Evolutionary conservation across 1,139 yeast genomes (phyloP).

Genomic region (Geotrichum aggregatum): DNA sequence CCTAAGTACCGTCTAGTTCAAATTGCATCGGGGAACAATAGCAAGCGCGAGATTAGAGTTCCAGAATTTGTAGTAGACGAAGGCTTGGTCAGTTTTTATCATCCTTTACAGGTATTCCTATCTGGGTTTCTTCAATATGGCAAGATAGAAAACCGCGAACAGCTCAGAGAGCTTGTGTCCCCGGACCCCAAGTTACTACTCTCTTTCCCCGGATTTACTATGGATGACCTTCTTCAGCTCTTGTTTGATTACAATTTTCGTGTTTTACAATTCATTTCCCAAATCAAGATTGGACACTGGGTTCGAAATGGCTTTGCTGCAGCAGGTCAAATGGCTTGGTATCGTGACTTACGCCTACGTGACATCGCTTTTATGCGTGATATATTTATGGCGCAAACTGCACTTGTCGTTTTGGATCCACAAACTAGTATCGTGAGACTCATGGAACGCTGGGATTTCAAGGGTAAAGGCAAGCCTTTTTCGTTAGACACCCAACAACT

Average conservation of each 20-base stretch:
- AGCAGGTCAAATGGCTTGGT: slow-evolving; percentile 71
- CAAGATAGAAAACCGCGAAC: slow-evolving; percentile 33
- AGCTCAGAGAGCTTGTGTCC: slow-evolving; percentile 31
- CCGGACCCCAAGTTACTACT: neutral
- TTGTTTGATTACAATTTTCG: slow-evolving; percentile 69
- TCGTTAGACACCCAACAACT: slow-evolving; percentile 38
- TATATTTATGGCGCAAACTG: slow-evolving; percentile 63
- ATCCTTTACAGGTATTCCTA: slow-evolving; percentile 71
- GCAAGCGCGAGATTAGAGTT: neutral
- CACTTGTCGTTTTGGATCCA: slow-evolving; percentile 55
- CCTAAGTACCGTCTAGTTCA: neutral
- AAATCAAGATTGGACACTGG: slow-evolving; percentile 83
- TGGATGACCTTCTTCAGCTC: neutral
- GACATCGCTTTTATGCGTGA: slow-evolving; percentile 81
- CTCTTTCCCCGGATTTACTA: neutral
- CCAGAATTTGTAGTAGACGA: slow-evolving; percentile 40
- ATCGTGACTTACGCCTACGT: slow-evolving; percentile 70
- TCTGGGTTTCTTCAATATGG: slow-evolving; percentile 64
- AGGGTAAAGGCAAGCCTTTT: slow-evolving; percentile 30
- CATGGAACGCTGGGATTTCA: slow-evolving; percentile 65
- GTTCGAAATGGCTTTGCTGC: slow-evolving; percentile 81
- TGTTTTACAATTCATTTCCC: slow-evolving; percentile 68
- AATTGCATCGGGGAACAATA: neutral
- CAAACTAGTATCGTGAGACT: slow-evolving; percentile 55
- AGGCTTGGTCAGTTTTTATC: slow-evolving; percentile 66